Conservation (phyloP, 164 flowering plant species). For the Pachysandra terminalis region DNA sequence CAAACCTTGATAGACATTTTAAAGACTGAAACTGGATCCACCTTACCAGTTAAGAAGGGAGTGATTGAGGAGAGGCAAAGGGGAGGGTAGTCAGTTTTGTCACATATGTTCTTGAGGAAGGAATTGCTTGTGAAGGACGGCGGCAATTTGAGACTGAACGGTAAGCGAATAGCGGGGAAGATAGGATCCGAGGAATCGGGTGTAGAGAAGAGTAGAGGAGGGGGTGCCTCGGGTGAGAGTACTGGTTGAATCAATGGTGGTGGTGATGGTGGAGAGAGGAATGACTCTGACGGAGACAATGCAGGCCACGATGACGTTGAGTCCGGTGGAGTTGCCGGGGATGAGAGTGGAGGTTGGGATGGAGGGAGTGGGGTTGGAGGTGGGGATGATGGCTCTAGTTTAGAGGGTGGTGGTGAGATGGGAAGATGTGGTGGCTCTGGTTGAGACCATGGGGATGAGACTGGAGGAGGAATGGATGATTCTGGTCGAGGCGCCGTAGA, state of each 20-base stretch:
- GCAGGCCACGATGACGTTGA: not conserved
- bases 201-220: not conserved
- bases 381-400: not conserved
- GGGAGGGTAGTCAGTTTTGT: constrained; percentile 17
- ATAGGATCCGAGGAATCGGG: not conserved
- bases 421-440: not conserved
- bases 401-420: not conserved
- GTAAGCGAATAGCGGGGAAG: not conserved
- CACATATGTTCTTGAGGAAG: constrained; percentile 18
- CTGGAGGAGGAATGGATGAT: not conserved
- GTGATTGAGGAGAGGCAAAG: constrained; percentile 25
- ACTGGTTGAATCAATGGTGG: too few species aligned
- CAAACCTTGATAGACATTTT: constrained; percentile 16
- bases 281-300: too few species aligned
- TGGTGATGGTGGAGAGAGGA: too few species aligned
- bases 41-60: constrained; percentile 15
- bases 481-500: not conserved
- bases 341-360: not conserved
- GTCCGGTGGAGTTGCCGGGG: not conserved
- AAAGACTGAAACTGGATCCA: constrained; percentile 14
- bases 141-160: not conserved
- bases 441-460: not conserved
- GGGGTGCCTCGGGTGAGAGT: not conserved
- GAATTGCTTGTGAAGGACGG: not conserved
- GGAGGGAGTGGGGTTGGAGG: too few species aligned